phyloP scores from a whole-genome alignment of 2,329 filamentous ascomycete species.

The Fusarium nygamai region DNA sequence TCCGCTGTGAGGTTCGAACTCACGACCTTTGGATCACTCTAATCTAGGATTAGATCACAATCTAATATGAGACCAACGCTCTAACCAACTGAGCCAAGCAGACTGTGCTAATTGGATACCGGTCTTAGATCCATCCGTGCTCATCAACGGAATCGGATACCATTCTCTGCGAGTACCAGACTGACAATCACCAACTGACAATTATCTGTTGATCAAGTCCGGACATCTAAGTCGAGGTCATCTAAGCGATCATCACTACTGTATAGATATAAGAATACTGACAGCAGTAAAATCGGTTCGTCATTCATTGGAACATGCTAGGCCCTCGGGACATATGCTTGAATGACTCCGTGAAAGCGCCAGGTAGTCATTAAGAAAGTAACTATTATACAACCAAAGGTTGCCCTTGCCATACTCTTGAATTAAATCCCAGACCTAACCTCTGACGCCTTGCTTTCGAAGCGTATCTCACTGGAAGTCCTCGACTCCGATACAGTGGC shows the following conservation, averaged over 20 bases:
- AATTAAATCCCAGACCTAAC: constrained; percentile 3
- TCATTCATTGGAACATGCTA: neutral
- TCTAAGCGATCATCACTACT: accelerated
- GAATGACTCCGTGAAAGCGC: neutral
- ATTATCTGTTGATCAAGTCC: neutral
- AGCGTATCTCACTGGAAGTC: constrained; percentile 25
- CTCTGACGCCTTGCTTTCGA: constrained; percentile 15
- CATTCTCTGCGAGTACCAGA: too few species aligned
- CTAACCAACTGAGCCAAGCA: constrained; percentile 31
- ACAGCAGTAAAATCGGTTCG: accelerated
- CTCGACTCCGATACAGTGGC: constrained; percentile 6
- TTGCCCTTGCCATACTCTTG: too few species aligned
- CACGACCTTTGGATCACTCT: constrained; percentile 35
- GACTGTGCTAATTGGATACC: neutral
- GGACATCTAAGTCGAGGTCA: too few species aligned
- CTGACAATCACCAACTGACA: accelerated
- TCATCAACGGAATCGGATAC: accelerated
- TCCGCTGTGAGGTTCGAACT: constrained; percentile 35
- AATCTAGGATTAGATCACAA: constrained; percentile 11
- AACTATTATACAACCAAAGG: neutral
- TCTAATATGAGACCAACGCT: constrained; percentile 32
- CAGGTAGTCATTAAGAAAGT: neutral
- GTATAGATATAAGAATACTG: accelerated
- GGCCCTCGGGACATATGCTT: accelerated
- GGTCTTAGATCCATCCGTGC: accelerated